Base-by-base conservation (phyloP, 2,329 filamentous ascomycete genomes). In the Cytospora schulzeri region DNA sequence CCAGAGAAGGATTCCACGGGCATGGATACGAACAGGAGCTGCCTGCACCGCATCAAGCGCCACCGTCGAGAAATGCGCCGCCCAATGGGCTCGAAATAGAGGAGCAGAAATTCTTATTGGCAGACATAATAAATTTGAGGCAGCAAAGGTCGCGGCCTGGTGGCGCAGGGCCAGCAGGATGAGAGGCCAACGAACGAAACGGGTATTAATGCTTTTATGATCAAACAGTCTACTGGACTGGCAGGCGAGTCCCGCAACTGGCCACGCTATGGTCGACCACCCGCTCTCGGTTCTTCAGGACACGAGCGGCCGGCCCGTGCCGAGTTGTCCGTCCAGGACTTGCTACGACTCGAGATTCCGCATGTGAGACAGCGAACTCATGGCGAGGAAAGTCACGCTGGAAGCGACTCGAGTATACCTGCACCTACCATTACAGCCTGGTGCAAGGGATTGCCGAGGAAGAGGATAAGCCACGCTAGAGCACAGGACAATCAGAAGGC, bases 31-130 rank as follows among this genome's bases (percentile, higher is more conserved):
- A 66, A 48, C 65, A 64, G 31, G 65, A 66, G 38, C 12, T 66
- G 52, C 65, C 65, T 4, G 65, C 65, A 14, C 65, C 65, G 15
- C 57, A 66, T 54, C 65, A 66, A 57, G 62, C 57, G 33, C 65
- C 65, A 2, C 53, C 52, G 1, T 50, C 54, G 22, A 55, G 65
- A n/a, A 59, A 66, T 24, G 53, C 41, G 22, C 65, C 62, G 11
- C 65, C 62, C 4, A 63, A 66, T 22, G 65, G 65, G 15, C 38
- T 57, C 5, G 65, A 66, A 22, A 62, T 66, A 17, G 65, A 66
- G 15, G 65, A 66, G 45, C 65, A 66, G 28, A 66, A 66, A 26
- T 66, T 66, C 17, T 41, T 66, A 7, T 12, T 66, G 58, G 52
- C 65, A 17, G 65, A 66, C n/a, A 62, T 66, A 4, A 26, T 66